Evolutionary conservation across 768 basidiomycete genomes (phyloP).

Genomic region (Baorangia bicolor): DNA sequence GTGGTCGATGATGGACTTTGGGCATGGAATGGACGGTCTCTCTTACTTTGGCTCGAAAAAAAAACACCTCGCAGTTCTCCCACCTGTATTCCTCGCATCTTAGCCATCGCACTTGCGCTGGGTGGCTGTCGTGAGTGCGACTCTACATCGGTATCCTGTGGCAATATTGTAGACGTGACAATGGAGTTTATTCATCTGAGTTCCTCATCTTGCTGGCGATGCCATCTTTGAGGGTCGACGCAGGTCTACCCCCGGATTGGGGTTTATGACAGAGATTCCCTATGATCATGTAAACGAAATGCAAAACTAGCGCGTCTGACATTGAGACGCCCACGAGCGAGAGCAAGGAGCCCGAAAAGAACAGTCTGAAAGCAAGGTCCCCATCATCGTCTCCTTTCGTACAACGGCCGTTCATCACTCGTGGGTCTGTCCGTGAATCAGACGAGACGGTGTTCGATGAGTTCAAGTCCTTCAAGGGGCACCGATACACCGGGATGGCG

Average conservation of each 20-base stretch:
- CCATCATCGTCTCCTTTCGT: neutral
- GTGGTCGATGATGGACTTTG: constrained; percentile 31
- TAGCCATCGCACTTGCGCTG: too few species aligned
- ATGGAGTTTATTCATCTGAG: neutral
- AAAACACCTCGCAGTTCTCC: neutral
- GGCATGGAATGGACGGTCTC: constrained; percentile 23
- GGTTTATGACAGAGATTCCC: neutral
- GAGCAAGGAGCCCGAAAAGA: neutral
- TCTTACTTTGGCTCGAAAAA: constrained; percentile 1
- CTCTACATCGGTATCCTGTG: too few species aligned
- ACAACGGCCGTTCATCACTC: neutral
- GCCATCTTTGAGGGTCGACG: too few species aligned
- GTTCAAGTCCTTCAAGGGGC: neutral
- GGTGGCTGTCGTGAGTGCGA: too few species aligned
- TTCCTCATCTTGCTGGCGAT: too few species aligned
- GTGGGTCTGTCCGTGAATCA: too few species aligned
- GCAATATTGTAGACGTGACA: neutral
- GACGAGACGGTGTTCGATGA: neutral
- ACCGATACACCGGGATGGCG: neutral
- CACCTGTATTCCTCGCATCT: neutral
- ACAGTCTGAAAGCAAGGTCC: neutral
- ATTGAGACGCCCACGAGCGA: neutral
- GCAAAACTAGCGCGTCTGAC: neutral
- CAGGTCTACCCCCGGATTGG: neutral
- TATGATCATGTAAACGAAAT: neutral